Base-by-base conservation (phyloP, 495 filamentous ascomycete species). In the Neurospora intermedia region DNA sequence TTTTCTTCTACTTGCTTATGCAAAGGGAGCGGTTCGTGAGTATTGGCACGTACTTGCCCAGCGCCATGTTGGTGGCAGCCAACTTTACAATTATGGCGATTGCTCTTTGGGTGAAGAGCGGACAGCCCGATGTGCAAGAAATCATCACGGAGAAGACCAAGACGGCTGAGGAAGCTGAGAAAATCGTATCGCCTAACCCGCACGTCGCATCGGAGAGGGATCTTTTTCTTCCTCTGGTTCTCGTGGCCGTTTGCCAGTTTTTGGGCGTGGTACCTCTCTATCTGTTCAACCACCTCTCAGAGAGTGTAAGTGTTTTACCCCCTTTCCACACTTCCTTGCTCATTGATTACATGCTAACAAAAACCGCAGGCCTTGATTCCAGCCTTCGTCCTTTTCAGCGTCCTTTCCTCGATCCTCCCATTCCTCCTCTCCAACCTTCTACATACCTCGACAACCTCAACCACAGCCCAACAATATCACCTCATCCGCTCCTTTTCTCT, bases 1-100 rank as follows among this genome's bases (percentile, higher is more conserved):
- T 98, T 86, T 99, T 99, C 86, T 98, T 99, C 83, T 99, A 99
- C 81, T 84, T 99, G 35, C 88, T 99, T 20, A 94, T 99, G 88
- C 90, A 93, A 71, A 86, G 89, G 20, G 91, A 96, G 71, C 89
- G 94, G 9, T 99, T 98, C 81, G 96, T 98, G 71, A 98, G 95
- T 81, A 99, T 99, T 74, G 96, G 96, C 23, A 99, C 96, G 2
- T 99, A 99, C 77, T 85, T 99, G 6, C 96, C 96, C 6, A 97
- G 94, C 81, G 96, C 94, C 8, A 98, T 99, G 96, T 82, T 98
- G 39, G 87, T 99, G 72, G 96, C 96, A 9, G 91, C 87, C 31
- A 98, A 94, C 79, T 98, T 98, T 75, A 97, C 92, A 23, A 94
- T 99, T 83, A 96, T 93, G 86, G 93, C 95, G 9, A 96, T 99